Evolutionary conservation across 192 early-diverging fungal genomes (phyloP), one percentile per base, ranked within the genome.

Genomic region (Podila clonocystis): DNA sequence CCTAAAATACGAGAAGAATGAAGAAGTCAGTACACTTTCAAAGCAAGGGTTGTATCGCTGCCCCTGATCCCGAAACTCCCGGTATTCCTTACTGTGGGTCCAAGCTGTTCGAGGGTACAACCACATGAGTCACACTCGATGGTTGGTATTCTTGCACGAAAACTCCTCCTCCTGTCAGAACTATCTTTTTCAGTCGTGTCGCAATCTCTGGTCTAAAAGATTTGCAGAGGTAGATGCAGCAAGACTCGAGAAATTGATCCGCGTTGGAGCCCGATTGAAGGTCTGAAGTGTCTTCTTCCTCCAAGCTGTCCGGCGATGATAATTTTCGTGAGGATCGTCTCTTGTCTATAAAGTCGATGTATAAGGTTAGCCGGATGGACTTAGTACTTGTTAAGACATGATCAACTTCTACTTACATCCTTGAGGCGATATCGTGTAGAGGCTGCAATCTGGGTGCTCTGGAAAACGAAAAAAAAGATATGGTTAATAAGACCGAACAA

Each of bases 61-160:
- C 11, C 15, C 41, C 3, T 17, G 41, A 12, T 17, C 2, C 15
- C 41, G 15, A 15, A 0, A 15, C 13, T 15, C 17, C 17, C 4
- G 41, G 11, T 36, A 11, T 8, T n/a, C 28, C 76, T 29, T 45
- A 67, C 77, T 52, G 59, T 15, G 65, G 15, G 11, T 64, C 62
- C 20, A 80, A 24, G 0, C n/a, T 61, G 33, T 80, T 30, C 4
- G 71, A 69, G 0, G 77, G 77, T n/a, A 80, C 77, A 7, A 80
- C 55, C 13, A 73, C 62, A 48, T 80, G 77, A 0, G 77, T 80
- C 31, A 80, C 77, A 8, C 58, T 65, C 4, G 17, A 3, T 3
- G 70, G 55, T 9, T 80, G 70, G 31, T 80, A 80, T 8, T 73
- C 77, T 15, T 59, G 15, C 20, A 80, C 31, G 59, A 69, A 66